These are phyloP conservation scores for Geoglossum glabrum DNA, from an alignment of 495 filamentous ascomycete species.

Conservation along the genomic window DNA sequence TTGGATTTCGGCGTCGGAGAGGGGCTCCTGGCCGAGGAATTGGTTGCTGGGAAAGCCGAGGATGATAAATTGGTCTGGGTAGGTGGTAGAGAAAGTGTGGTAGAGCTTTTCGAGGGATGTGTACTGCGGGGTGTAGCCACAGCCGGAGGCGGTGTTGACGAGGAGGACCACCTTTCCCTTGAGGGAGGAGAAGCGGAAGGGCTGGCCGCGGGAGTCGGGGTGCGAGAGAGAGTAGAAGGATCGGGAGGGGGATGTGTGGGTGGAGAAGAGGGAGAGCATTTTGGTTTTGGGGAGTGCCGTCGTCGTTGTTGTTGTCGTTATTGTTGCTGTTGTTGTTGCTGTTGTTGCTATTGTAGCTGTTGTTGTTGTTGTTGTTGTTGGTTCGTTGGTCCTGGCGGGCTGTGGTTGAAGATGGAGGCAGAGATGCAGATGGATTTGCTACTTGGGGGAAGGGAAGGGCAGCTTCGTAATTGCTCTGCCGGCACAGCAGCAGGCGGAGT, in stretches of 20 bases:
- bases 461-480: no score
- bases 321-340: background rate
- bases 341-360: background rate
- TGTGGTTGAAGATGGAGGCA: background rate
- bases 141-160: constrained; percentile 98
- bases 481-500: no score
- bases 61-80: constrained; percentile 61
- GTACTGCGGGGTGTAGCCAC: constrained; percentile 97
- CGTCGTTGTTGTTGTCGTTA: constrained; percentile 1
- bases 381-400: no score
- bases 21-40: constrained; percentile 80
- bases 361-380: background rate
- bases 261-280: constrained; percentile 27
- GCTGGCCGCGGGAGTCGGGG: constrained; percentile 24
- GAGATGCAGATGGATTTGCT: background rate
- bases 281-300: background rate
- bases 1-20: constrained; percentile 76
- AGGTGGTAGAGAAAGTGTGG: constrained; percentile 44
- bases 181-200: constrained; percentile 45
- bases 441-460: no score
- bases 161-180: constrained; percentile 83
- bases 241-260: constrained; percentile 18
- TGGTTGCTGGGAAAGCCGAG: constrained; percentile 98
- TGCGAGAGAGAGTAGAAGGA: background rate
- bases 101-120: constrained; percentile 78